A percentile compares a stretch with the other conserved stretches of the same genome.
phyloP scores from a whole-genome alignment of 306 rosid genomes.

The Sicyos edulis region DNA sequence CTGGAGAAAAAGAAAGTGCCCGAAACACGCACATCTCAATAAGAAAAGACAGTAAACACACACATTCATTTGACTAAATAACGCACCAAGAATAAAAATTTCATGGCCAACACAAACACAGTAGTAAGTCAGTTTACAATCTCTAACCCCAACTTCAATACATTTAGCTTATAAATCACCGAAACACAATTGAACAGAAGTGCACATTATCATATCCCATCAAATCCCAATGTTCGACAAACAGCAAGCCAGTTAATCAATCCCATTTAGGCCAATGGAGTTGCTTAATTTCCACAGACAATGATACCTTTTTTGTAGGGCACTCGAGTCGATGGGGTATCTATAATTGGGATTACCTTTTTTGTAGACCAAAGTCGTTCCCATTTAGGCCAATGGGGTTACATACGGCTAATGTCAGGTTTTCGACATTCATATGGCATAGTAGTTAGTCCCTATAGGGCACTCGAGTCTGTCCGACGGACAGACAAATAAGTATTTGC shows the following conservation, averaged over 20 bases:
- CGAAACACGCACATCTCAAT: conserved; percentile 17
- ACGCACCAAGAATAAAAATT: conserved; percentile 13
- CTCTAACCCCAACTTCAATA: background rate
- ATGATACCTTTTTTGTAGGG: no score
- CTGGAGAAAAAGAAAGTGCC: conserved; percentile 33
- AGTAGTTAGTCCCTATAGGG: no score
- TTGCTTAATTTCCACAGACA: conserved; percentile 6
- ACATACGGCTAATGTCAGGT: no score
- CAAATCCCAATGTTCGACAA: background rate
- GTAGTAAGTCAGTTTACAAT: background rate
- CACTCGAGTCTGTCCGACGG: no score
- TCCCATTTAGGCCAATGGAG: background rate
- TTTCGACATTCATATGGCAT: no score
- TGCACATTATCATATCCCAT: background rate
- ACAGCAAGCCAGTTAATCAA: no score
- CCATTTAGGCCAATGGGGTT: no score
- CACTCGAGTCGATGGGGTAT: no score
- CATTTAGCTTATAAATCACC: conserved; percentile 6
- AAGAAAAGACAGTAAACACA: conserved; percentile 15
- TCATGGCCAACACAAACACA: background rate
- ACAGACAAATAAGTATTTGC: no score
- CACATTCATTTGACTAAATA: background rate
- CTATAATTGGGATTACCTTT: no score
- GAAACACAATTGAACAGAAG: background rate
- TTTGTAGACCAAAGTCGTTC: no score